phyloP scores from a whole-genome alignment of 169 alveolate species.

The Eimeria necatrix region DNA sequence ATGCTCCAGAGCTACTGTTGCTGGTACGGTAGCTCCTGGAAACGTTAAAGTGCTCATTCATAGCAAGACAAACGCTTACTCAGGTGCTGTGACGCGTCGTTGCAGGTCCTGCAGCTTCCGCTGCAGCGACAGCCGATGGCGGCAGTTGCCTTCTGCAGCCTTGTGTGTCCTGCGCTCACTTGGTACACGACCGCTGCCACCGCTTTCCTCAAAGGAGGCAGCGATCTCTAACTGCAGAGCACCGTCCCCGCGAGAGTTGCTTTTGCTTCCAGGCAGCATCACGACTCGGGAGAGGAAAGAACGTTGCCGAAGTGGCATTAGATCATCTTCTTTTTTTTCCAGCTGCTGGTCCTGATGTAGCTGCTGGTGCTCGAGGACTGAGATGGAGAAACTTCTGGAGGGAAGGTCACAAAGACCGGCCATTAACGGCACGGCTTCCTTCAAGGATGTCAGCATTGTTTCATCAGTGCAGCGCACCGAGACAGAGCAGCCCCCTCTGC shows the following conservation, averaged over 20 bases:
- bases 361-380: neutral
- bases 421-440: neutral
- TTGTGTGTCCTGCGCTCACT: neutral
- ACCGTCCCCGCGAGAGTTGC: neutral
- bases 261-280: neutral
- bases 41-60: too few species aligned
- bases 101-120: conserved; percentile 15
- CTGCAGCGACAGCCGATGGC: conserved; percentile 22
- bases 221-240: neutral
- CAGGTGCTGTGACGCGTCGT: neutral
- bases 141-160: neutral
- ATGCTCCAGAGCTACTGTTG: too few species aligned
- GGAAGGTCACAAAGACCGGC: conserved; percentile 21
- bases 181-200: neutral
- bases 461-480: conserved; percentile 2
- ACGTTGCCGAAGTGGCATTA: neutral
- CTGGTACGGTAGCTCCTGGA: too few species aligned
- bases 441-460: neutral
- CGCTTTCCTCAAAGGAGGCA: neutral
- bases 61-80: neutral
- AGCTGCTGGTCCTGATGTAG: neutral
- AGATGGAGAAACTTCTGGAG: neutral
- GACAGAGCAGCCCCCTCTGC: neutral
- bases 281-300: neutral
- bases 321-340: neutral